Base-by-base conservation (phyloP, 352 stramenopile species). In the Globisporangium acanthophoron region DNA sequence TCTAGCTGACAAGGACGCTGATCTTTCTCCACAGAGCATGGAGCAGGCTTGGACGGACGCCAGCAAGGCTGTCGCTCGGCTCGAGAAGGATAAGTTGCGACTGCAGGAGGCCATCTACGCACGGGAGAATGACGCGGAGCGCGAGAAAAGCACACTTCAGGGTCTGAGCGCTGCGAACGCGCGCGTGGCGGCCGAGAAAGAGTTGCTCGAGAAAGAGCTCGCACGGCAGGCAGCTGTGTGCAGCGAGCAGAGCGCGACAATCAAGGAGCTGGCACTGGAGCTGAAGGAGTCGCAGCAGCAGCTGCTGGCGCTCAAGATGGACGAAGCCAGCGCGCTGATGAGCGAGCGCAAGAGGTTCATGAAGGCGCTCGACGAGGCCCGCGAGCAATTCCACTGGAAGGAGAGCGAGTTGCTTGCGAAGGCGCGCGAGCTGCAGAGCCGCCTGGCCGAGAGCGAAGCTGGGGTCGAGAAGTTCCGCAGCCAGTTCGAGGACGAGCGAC, bases 401-500 rank as follows among this genome's bases (percentile, higher is more conserved):
- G 80, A 91, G 54, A 76, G 80, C n/a, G 74, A 89, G 44, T 31
- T 90, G 12, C 24, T 84, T 3, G 52, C 35, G 0, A 77, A 85
- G 43, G 33, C 85, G 0, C 67, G 71, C 5, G 80, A 90, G 1
- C 39, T 85, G 3, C 71, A 84, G 35, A 78, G 58, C 27, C 76
- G 69, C 7, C 49, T 88, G 5, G 75, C 61, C 0, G 78, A 88
- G 53, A 71, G 65, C 21, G 80, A 94, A 46, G 77, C 80, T 0
- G 41, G 47, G 0, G 68, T 65, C 1, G 72, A 87, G 29, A 88
- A 85, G 31, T 90, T 76, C 41, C 76, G 84, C 37, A 82, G 60
- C 3, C 82, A 92, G 59, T 87, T 79, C 44, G 85, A 94, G 52
- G 85, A 92, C 51, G 85, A 94, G 56, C 81, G 81, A 35, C 56